phyloP scores from a whole-genome alignment of 768 basidiomycete species.

The Termitomyces sp. region DNA sequence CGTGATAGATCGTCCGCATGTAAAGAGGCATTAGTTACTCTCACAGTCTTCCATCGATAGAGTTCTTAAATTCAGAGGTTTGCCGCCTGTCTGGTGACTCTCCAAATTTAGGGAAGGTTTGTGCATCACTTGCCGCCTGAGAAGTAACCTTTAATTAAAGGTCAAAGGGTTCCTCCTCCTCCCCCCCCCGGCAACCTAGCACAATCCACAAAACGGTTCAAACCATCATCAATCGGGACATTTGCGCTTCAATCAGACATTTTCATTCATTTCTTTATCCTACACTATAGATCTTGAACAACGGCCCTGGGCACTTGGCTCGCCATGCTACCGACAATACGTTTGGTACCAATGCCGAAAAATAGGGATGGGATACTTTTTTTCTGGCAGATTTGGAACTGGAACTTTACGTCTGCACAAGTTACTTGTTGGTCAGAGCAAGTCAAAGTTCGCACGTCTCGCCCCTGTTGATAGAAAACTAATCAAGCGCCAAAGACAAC shows the following conservation, averaged over 20 bases:
- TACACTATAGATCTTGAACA: too few species aligned
- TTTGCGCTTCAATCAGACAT: too few species aligned
- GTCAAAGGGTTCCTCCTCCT: too few species aligned
- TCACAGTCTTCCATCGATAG: neutral
- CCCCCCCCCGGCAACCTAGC: too few species aligned
- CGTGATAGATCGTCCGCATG: slow-evolving; percentile 11
- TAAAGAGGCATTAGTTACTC: neutral
- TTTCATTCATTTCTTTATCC: too few species aligned
- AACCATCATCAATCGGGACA: too few species aligned
- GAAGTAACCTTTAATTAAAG: too few species aligned
- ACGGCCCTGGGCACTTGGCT: neutral
- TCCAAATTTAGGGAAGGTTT: too few species aligned
- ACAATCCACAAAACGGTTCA: too few species aligned
- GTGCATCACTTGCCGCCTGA: too few species aligned
- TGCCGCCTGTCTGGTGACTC: too few species aligned
- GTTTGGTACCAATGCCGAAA: neutral
- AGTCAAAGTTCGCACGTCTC: neutral
- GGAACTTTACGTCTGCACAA: neutral
- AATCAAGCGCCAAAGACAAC: neutral
- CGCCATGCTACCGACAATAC: neutral
- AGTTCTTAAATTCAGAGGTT: neutral
- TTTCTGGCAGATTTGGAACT: neutral
- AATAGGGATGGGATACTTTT: neutral
- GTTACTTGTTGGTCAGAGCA: neutral
- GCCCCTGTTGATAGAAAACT: neutral